Evolutionary conservation across 805 yeast species (phyloP), one percentile per base, ranked within the genome.

Genomic region (Clavispora phyllophila): DNA sequence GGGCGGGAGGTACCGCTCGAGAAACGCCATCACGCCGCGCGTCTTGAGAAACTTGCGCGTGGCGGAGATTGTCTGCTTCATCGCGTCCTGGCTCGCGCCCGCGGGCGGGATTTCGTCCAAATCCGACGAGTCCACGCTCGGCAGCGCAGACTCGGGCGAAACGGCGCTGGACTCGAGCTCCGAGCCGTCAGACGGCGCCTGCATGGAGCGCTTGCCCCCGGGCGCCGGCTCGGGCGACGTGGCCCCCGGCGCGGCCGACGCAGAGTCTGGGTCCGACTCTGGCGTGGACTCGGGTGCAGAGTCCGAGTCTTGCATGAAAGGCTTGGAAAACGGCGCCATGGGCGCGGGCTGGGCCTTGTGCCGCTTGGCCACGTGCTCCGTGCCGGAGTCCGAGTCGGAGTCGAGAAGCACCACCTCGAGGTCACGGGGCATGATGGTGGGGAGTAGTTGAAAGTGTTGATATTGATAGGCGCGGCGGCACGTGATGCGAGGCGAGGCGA

Each of bases 1-100:
- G 2, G 73, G 72, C 2, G 90, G 86, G 15, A 87, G 59, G 47
- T 77, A 84, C 37, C 70, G 68, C 43, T 78, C 78, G 35, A 87
- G 58, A 53, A 88, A 88, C 43, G 64, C 60, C 46, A 72, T 63
- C 25, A 76, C 69, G 0, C 96, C 96, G 45, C 76, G 60, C 3
- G 63, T 57, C 53, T 83, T 84, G 41, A 89, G 62, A 53, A 55
- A 79, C 38, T 69, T 66, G 25, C 73, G 55, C 2, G 73, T 65
- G 34, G 60, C 60, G 40, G 37, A 41, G n/a, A 52, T 37, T 18
- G 47, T 44, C 17, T 43, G 26, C 29, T 42, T 10, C 39, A 28
- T 22, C 19, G 40, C 40, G 15, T 12, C 15, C 10, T 35, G 20
- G 20, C 13, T n/a, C 22, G 25, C 34, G 31, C 40, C 47, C 15